phyloP scores from a whole-genome alignment of 805 yeast genomes.

The Candida ficus region DNA sequence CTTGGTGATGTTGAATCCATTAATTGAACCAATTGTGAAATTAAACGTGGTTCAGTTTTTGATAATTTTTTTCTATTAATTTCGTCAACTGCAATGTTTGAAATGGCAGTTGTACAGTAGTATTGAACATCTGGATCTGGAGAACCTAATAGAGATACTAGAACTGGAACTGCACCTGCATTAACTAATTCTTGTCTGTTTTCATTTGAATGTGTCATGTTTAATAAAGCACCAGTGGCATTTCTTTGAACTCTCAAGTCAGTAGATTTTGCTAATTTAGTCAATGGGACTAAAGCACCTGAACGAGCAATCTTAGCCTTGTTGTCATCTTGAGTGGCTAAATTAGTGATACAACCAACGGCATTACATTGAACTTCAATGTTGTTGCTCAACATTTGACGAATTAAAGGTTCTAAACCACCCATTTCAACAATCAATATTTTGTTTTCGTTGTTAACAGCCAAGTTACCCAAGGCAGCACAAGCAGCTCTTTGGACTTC shows the following conservation, averaged over 20 bases:
- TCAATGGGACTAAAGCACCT: conserved; percentile 92
- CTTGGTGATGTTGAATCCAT: conserved; percentile 94
- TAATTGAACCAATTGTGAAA: conserved; percentile 76
- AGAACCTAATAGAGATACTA: conserved; percentile 79
- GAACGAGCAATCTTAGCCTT: conserved; percentile 93
- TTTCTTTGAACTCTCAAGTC: conserved; percentile 96
- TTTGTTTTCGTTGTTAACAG: conserved; percentile 94
- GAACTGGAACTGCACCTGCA: conserved; percentile 97
- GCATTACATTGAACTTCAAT: conserved; percentile 99
- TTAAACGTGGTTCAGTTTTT: conserved; percentile 88
- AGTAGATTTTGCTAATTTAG: conserved; percentile 88
- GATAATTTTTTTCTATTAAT: conserved; percentile 82
- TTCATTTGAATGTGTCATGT: conserved; percentile 97
- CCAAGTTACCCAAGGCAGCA: conserved; percentile 97
- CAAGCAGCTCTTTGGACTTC: conserved; percentile 99
- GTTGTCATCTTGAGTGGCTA: conserved; percentile 97
- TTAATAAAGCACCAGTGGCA: conserved; percentile 95
- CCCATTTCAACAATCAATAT: conserved; percentile 95
- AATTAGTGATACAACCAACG: conserved; percentile 96
- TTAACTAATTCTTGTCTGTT: conserved; percentile 94
- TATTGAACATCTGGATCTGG: conserved; percentile 96
- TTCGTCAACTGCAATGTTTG: conserved; percentile 96
- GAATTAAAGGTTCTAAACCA: conserved; percentile 90
- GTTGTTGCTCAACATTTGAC: conserved; percentile 96
- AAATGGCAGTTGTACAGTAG: conserved; percentile 95